Evolutionary conservation across 2,329 filamentous ascomycete genomes (phyloP), one percentile per base, ranked within the genome.

Genomic region (Plenodomus biglobosus): DNA sequence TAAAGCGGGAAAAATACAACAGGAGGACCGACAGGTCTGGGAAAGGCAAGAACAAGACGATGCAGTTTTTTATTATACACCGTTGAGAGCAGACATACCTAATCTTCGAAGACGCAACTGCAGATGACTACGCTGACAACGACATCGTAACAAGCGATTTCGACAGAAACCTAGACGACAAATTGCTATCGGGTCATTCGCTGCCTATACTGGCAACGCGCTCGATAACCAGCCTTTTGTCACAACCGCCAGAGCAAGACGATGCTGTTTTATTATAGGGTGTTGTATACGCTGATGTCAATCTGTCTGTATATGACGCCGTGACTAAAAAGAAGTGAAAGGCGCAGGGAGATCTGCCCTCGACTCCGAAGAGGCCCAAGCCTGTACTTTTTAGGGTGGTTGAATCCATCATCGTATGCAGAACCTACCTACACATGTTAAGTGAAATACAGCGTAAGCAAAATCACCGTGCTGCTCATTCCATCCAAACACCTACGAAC

Each of bases 31-130:
- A n/a, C n/a, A n/a, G 15, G 21, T 24, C 38, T 16, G 27, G 22
- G 13, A 17, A 27, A 10, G 22, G 39, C 19, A 19, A 38, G 42
- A 18, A 22, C 8, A 34, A 46, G 24, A n/a, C 34, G 27, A 38
- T 22, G 15, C n/a, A 38, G 15, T 13, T 44, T 41, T 22, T 35
- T 49, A 16, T 24, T 42, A n/a, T 42, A 45, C 34, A 44, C 38
- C 15, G 27, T 35, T 4, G 36, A 49, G 8, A 38, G 46, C 18
- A 44, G 34, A 42, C 34, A 15, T 44, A 45, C 13, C n/a, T n/a
- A 20, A 49, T 19, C 16, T 39, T 22, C 34, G 41, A 16, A 15
- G n/a, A 43, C 13, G 19, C 35, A 15, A n/a, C 20, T 2, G 15
- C 2, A 13, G 17, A 24, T 20, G 20, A 32, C 8, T 7, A 32